Evolutionary conservation across 1,139 yeast genomes (phyloP).

Genomic region (Blastobotrys ciferrii): DNA sequence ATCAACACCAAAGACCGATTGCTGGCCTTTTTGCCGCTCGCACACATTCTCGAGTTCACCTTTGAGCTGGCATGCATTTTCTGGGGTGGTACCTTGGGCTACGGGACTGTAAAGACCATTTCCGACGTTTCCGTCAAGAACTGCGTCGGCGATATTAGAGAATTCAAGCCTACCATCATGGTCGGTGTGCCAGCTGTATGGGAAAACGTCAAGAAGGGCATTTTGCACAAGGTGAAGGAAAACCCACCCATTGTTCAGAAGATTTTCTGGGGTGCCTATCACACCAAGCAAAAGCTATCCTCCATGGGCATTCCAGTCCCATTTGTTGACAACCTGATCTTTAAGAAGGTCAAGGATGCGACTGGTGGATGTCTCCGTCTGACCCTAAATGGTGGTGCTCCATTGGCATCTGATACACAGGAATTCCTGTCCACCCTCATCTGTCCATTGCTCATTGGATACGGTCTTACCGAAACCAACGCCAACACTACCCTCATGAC

Average conservation of each 20-base stretch:
- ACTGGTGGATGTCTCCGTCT: constrained; percentile 86
- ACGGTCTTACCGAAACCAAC: constrained; percentile 94
- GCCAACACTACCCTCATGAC: constrained; percentile 79
- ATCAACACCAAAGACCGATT: constrained; percentile 62
- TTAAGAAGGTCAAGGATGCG: constrained; percentile 87
- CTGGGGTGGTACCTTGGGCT: constrained; percentile 92
- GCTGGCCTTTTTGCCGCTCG: constrained; percentile 89
- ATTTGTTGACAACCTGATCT: constrained; percentile 62
- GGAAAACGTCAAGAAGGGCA: constrained; percentile 95
- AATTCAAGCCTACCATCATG: constrained; percentile 89
- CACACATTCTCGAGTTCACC: constrained; percentile 90
- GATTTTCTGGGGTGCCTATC: constrained; percentile 86
- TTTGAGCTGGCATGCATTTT: constrained; percentile 76
- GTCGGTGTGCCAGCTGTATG: constrained; percentile 99
- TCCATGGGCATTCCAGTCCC: constrained; percentile 72
- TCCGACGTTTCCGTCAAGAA: constrained; percentile 78
- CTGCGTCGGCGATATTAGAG: constrained; percentile 84
- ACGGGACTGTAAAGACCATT: constrained; percentile 89
- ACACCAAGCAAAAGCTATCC: constrained; percentile 62
- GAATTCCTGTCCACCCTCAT: constrained; percentile 70
- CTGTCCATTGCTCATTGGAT: constrained; percentile 91
- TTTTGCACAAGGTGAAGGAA: constrained; percentile 67
- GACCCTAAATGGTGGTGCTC: constrained; percentile 91
- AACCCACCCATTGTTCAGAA: constrained; percentile 69
- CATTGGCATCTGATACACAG: constrained; percentile 85